These are phyloP conservation scores for Flammula alnicola DNA, from an alignment of 1,284 basidiomycete species.

Conservation along the genomic window DNA sequence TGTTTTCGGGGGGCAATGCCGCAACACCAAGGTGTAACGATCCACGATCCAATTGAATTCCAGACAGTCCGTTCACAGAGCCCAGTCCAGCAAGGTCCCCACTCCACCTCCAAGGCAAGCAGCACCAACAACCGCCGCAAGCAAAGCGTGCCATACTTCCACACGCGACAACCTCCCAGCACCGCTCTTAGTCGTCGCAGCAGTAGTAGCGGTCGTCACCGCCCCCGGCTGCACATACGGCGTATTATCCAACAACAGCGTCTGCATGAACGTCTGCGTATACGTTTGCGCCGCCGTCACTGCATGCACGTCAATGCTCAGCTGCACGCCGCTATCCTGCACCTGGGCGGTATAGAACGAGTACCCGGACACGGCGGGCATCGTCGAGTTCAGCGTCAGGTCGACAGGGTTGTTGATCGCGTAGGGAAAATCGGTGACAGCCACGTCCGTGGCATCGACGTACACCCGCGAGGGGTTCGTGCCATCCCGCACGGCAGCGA, in stretches of 20 bases:
- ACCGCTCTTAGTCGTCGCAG: slow-evolving; percentile 10
- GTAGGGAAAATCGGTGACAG: slow-evolving; percentile 36
- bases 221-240: slow-evolving; percentile 35
- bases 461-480: slow-evolving; percentile 43
- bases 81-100: slow-evolving; percentile 15
- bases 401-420: background rate
- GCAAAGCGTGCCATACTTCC: slow-evolving; percentile 1
- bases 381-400: background rate
- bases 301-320: slow-evolving; percentile 40
- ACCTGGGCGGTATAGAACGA: background rate
- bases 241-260: slow-evolving; percentile 39
- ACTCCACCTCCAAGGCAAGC: slow-evolving; percentile 2
- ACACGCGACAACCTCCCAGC: slow-evolving; percentile 2
- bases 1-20: too few species aligned
- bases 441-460: slow-evolving; percentile 38
- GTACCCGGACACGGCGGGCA: background rate
- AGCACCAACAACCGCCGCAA: slow-evolving; percentile 5
- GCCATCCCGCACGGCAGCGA: slow-evolving; percentile 43
- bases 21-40: too few species aligned
- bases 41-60: too few species aligned
- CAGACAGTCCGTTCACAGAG: slow-evolving; percentile 11
- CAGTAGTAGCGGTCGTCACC: slow-evolving; percentile 18
- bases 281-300: slow-evolving; percentile 34
- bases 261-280: slow-evolving; percentile 39
- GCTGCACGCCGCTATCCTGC: slow-evolving; percentile 38